A percentile compares a stretch with the other conserved stretches of the same genome.
Conservation (phyloP, 2,329 filamentous ascomycete species). For the Fusarium anthophilum region DNA sequence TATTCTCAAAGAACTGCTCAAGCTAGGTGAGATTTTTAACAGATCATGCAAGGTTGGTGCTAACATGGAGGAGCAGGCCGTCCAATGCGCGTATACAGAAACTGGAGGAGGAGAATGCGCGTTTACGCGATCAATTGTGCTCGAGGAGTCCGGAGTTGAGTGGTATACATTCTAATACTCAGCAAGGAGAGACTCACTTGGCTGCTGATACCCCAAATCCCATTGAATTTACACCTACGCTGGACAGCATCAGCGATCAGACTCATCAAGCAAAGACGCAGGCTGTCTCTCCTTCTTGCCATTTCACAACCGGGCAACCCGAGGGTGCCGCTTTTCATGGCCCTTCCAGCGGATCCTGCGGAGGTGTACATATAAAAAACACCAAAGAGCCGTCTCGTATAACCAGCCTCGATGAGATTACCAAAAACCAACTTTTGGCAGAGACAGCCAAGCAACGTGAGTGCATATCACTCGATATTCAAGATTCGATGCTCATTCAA, state of each 20-base stretch:
- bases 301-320: background rate
- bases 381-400: accelerated
- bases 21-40: background rate
- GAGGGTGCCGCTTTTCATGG: constrained; percentile 40
- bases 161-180: accelerated
- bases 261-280: background rate
- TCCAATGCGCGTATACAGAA: constrained; percentile 45
- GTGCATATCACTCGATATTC: accelerated
- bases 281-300: background rate
- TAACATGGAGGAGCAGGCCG: background rate
- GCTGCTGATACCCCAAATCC: accelerated
- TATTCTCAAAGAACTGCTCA: constrained; percentile 19
- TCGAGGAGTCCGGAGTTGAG: background rate
- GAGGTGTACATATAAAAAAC: background rate
- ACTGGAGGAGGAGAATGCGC: constrained; percentile 50
- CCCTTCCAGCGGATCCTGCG: constrained; percentile 27
- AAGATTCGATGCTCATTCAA: constrained; percentile 15
- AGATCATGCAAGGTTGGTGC: accelerated
- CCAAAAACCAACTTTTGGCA: constrained; percentile 22
- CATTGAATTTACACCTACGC: accelerated
- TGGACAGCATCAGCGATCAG: accelerated
- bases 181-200: accelerated
- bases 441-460: constrained; percentile 29
- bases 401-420: background rate
- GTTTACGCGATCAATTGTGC: constrained; percentile 44